Evolutionary conservation across 345 rosid genomes (phyloP).

Genomic region (Syzygium grande): DNA sequence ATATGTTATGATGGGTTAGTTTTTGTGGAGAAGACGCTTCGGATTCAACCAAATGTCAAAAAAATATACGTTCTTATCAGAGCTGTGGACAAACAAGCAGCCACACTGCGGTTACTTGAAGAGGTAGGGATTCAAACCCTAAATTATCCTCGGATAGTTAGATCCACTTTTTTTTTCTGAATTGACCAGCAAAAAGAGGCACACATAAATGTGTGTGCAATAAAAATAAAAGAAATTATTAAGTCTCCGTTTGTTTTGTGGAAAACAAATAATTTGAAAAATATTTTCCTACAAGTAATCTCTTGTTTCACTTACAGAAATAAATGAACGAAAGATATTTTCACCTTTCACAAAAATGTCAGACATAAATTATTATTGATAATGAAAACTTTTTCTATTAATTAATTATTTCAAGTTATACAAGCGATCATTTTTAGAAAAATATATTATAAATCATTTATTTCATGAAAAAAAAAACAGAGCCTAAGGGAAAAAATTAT

Average conservation of each 20-base stretch:
- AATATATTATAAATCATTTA: fast-evolving
- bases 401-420: too few relatives aligned
- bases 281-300: too few relatives aligned
- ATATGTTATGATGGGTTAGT: not conserved
- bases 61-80: not conserved
- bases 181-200: not conserved
- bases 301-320: not conserved
- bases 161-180: not conserved
- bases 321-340: not conserved
- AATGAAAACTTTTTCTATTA: not conserved
- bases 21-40: constrained; percentile 2
- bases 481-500: not conserved
- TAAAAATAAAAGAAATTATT: not conserved
- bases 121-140: not conserved
- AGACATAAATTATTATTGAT: not conserved
- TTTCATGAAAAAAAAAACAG: not conserved
- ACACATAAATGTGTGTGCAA: not conserved
- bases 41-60: constrained; percentile 5
- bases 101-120: not conserved
- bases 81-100: not conserved
- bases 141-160: too few relatives aligned
- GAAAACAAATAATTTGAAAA: not conserved
- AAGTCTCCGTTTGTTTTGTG: not conserved
- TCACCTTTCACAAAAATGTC: not conserved
- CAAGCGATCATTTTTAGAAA: not conserved